Base-by-base conservation (phyloP, 495 filamentous ascomycete genomes). In the Podospora fimiseda region DNA sequence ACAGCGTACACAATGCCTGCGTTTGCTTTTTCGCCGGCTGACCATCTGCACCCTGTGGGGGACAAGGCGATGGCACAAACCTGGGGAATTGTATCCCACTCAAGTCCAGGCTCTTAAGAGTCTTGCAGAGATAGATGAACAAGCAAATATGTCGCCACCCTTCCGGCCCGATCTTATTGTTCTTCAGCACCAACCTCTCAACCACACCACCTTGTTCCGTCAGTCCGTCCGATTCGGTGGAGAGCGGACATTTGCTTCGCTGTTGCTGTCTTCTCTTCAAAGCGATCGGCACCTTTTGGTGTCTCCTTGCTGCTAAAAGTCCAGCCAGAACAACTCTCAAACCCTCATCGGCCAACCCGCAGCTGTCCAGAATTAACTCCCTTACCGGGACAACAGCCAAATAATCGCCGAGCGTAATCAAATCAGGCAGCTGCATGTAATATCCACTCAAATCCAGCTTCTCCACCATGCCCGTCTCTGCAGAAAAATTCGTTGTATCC, bases 131-230 rank as follows among this genome's bases (percentile, higher is more conserved):
- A 63, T 96, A 85, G 19, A 96, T 74, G 64, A 98, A 98, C 8
- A 95, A 74, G 50, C 84, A 84, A 36, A 98, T 87, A 59, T 96
- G 86, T 60, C 83, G 86, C 93, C 93, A 98, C 23, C 93, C 93
- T 48, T 92, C 88, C 2, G 75, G 70, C 8, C 86, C 84, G 51
- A 97, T 87, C 60, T 89, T 92, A 61, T 94, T 95, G 62, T 91
- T 85, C 65, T 95, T 96, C n/a, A 98, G 69, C 3, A 85, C 86
- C 4, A 98, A 67, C 54, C 92, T 85, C 72, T 96, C 91, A 3
- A 97, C 79, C 1, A 90, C 80, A 16, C 93, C 89, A 23, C 77
- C 72, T 46, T 77, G 75, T 19, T 65, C 61, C 2, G 61, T 59
- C 51, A 67, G 57, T 7, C 59, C 60, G 27, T 74, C 70, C 20